Evolutionary conservation across 805 yeast genomes (phyloP).

Genomic region (Komagataella phaffii): DNA sequence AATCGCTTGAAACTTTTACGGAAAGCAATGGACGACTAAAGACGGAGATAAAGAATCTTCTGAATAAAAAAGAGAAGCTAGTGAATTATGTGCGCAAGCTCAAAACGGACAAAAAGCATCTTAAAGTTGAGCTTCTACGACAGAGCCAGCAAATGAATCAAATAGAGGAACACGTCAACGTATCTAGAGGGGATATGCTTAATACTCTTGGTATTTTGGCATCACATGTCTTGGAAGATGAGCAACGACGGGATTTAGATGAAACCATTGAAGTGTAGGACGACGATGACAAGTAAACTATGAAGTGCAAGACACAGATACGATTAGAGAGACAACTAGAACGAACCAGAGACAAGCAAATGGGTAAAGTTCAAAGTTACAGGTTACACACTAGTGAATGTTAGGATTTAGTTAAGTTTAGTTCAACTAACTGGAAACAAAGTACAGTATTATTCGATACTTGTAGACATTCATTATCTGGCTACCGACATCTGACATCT

Average conservation of each 20-base stretch:
- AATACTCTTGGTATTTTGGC: conserved; percentile 21
- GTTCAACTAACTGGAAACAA: background rate
- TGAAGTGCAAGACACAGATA: background rate
- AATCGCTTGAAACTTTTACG: conserved; percentile 12
- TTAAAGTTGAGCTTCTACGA: conserved; percentile 13
- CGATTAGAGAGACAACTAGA: background rate
- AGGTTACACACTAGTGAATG: background rate
- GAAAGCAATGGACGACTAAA: conserved; percentile 13
- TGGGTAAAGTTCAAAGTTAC: background rate
- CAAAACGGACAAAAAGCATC: conserved; percentile 15
- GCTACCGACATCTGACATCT: background rate
- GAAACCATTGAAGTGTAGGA: background rate
- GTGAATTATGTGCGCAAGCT: conserved; percentile 16
- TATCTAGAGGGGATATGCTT: conserved; percentile 21
- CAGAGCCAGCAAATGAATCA: conserved; percentile 11
- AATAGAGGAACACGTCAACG: conserved; percentile 13
- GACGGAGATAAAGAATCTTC: conserved; percentile 15
- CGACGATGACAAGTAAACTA: background rate
- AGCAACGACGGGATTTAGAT: conserved; percentile 4
- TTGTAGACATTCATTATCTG: background rate
- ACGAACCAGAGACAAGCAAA: background rate
- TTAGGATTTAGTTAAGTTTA: background rate
- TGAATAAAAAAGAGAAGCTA: conserved; percentile 18
- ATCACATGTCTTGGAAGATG: conserved; percentile 19
- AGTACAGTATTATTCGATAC: background rate